Evolutionary conservation across 495 filamentous ascomycete species (phyloP).

Genomic region (Trichocladium uniseriatum): DNA sequence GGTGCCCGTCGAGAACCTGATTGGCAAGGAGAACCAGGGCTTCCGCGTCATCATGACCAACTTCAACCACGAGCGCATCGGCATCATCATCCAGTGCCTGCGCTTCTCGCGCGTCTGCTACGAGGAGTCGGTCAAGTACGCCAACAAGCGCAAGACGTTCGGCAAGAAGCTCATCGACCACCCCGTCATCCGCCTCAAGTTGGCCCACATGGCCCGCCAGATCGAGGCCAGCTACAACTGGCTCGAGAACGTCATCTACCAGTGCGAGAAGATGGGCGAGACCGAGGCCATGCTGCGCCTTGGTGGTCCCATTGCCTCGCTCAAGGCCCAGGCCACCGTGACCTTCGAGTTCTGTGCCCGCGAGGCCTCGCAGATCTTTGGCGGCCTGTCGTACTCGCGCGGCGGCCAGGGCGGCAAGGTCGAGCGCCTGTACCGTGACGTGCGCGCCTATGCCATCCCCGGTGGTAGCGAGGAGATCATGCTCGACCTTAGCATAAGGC

Average conservation of each 20-base stretch:
- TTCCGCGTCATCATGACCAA: slow-evolving; percentile 98
- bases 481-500: slow-evolving; percentile 92
- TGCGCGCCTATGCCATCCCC: slow-evolving; percentile 95
- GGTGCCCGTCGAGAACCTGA: slow-evolving; percentile 93
- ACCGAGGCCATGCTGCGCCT: slow-evolving; percentile 93
- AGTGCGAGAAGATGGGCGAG: slow-evolving; percentile 86
- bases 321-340: slow-evolving; percentile 86
- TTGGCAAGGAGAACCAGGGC: slow-evolving; percentile 97
- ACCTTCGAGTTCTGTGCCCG: slow-evolving; percentile 97
- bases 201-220: slow-evolving; percentile 95
- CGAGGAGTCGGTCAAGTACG: slow-evolving; percentile 92
- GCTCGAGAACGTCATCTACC: slow-evolving; percentile 94
- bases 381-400: slow-evolving; percentile 83
- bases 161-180: slow-evolving; percentile 94
- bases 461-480: slow-evolving; percentile 98
- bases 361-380: slow-evolving; percentile 96
- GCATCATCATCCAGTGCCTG: slow-evolving; percentile 94
- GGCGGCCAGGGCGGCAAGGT: slow-evolving; percentile 96
- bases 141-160: slow-evolving; percentile 91
- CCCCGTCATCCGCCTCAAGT: slow-evolving; percentile 94
- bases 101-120: slow-evolving; percentile 96
- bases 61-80: slow-evolving; percentile 98
- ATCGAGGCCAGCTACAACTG: slow-evolving; percentile 94
- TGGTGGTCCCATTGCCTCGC: slow-evolving; percentile 83
- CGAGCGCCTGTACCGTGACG: slow-evolving; percentile 89